Evolutionary conservation across 2,329 filamentous ascomycete genomes (phyloP), one percentile per base, ranked within the genome.

Genomic region (Colletotrichum sidae): DNA sequence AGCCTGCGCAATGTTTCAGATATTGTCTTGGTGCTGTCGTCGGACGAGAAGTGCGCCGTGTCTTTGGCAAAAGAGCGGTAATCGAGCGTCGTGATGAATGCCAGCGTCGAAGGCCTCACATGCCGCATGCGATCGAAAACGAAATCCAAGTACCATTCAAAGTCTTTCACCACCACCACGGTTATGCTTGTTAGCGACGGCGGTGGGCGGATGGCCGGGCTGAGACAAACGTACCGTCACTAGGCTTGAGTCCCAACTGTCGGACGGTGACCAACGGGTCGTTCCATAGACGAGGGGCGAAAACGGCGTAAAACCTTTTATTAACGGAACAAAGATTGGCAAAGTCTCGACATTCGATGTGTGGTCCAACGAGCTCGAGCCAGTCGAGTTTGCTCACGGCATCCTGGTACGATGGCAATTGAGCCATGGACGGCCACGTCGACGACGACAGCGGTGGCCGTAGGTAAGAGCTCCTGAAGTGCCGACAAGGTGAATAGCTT

Each of bases 401-500:
- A 64, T 87, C 80, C 55, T 79, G 75, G 72, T 88, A 88, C 0
- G 86, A 85, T 1, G 86, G 85, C n/a, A 83, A 79, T 10, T 71
- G 65, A 8, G 47, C 15, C 61, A 65, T 65, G 49, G 25, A 25
- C 25, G 25, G 25, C 25, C 25, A 25, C 1, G 25, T 25, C 25
- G 5, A 25, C 25, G 25, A 25, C 25, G 25, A 25, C 25, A 25
- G 25, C 25, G 25, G 7, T 51, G 9, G 12, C 37, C 10, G 56
- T n/a, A 25, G 53, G 41, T 37, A 35, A n/a, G 42, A 39, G 52
- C 42, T 44, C 25, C 17, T 10, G 44, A 25, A 39, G 15, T 41
- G 15, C 46, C 39, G 33, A 9, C 44, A 8, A 9, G 17, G 38
- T 33, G 4, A 34, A 25, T 25, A 25, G 25, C 25, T 25, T 25